Conservation (phyloP, 169 alveolate genomes). For the Plasmodium fragile region DNA sequence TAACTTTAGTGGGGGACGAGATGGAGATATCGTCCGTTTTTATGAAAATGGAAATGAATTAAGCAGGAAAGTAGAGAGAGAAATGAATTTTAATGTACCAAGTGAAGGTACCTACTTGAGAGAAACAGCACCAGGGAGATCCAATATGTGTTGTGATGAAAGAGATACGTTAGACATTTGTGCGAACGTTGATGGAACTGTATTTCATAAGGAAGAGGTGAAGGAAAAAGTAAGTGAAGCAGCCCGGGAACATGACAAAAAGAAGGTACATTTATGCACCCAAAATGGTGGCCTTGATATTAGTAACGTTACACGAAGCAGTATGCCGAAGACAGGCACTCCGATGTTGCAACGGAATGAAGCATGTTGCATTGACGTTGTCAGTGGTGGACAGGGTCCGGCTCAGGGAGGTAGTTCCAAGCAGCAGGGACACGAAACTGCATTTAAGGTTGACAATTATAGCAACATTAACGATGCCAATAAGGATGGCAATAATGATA, state of each 20-base stretch:
- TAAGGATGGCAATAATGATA: neutral
- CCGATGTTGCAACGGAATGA: neutral
- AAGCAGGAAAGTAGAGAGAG: neutral
- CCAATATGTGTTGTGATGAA: neutral
- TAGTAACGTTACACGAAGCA: neutral
- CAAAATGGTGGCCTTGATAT: neutral
- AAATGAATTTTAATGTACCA: neutral
- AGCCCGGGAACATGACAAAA: neutral
- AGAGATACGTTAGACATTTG: neutral
- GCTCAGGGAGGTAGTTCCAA: neutral
- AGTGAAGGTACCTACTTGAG: neutral
- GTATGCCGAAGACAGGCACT: neutral
- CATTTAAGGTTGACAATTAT: neutral
- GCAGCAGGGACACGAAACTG: neutral
- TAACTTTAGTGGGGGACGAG: neutral
- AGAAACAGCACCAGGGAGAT: neutral
- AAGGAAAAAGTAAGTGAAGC: conserved; percentile 6
- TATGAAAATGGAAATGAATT: neutral
- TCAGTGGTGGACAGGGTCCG: neutral
- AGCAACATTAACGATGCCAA: neutral
- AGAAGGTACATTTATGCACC: neutral
- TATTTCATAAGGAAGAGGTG: neutral
- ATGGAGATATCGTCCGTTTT: neutral
- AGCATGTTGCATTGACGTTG: neutral
- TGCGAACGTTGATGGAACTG: neutral